A percentile compares a stretch with the other conserved stretches of the same genome.
Conservation (phyloP, 2,329 filamentous ascomycete genomes). For the Fusarium anthophilum region DNA sequence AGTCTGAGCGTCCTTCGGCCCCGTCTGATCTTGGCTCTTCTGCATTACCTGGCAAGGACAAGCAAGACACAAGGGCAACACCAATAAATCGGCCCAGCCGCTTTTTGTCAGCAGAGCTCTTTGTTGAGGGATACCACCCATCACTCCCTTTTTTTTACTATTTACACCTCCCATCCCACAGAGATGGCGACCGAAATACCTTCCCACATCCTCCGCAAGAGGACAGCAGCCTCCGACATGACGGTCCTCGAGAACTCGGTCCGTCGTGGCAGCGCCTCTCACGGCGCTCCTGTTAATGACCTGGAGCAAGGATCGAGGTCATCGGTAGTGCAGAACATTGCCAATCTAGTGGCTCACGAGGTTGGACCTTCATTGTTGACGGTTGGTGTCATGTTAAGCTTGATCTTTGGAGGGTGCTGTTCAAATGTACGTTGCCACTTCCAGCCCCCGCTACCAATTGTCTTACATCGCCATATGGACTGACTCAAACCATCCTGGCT, state of each 20-base stretch:
- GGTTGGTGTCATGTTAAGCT: slow-evolving; percentile 73
- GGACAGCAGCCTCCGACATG: slow-evolving; percentile 36
- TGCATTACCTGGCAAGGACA: slow-evolving; percentile 23
- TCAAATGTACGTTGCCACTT: slow-evolving; percentile 74
- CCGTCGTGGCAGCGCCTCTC: slow-evolving; percentile 13
- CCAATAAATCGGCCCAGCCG: slow-evolving; percentile 19
- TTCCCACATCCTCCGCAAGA: slow-evolving; percentile 35
- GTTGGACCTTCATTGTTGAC: slow-evolving; percentile 57
- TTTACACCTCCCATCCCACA: slow-evolving; percentile 16
- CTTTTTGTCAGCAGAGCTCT: slow-evolving; percentile 29
- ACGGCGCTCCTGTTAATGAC: slow-evolving; percentile 10
- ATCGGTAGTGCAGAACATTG: slow-evolving; percentile 36
- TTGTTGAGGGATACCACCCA: slow-evolving; percentile 17
- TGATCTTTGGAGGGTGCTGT: slow-evolving; percentile 97
- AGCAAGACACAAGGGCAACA: slow-evolving; percentile 28
- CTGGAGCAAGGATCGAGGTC: slow-evolving; percentile 24
- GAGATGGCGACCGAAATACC: slow-evolving; percentile 22
- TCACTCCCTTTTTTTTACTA: slow-evolving; percentile 18
- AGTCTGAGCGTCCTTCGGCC: not conserved
- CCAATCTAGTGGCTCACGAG: slow-evolving; percentile 35
- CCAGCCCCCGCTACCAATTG: not conserved
- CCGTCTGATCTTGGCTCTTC: slow-evolving; percentile 18
- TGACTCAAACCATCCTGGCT: slow-evolving; percentile 37
- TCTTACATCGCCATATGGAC: not conserved
- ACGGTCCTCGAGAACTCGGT: slow-evolving; percentile 20